These are phyloP conservation scores for Mallotus nudiflorus DNA, from an alignment of 345 rosid species.

Conservation along the genomic window DNA sequence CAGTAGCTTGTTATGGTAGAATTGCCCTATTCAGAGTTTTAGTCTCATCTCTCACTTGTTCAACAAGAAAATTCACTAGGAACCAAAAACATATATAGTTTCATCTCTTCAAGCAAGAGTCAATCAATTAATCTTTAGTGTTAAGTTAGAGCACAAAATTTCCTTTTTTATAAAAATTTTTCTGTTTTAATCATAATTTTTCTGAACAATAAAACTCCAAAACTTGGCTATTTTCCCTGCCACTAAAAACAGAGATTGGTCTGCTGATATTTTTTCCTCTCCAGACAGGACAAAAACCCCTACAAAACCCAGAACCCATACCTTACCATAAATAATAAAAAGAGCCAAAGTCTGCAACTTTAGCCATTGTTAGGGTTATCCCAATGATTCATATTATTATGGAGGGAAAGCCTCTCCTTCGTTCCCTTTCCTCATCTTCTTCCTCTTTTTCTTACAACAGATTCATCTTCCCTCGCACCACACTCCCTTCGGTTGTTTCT, in stretches of 20 bases:
- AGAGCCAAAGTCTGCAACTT: background rate
- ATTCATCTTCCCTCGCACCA: slow-evolving; percentile 45
- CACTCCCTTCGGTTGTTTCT: slow-evolving; percentile 38
- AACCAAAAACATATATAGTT: no score
- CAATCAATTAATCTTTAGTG: no score
- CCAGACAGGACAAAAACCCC: background rate
- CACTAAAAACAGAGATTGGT: background rate
- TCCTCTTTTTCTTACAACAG: slow-evolving; percentile 46
- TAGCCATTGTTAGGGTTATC: background rate
- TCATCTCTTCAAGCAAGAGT: no score
- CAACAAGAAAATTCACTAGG: no score
- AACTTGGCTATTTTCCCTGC: slow-evolving; percentile 6
- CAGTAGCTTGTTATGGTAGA: no score
- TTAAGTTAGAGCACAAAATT: no score
- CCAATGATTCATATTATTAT: background rate
- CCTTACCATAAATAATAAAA: no score
- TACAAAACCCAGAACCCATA: background rate
- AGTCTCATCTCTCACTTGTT: no score
- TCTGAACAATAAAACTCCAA: slow-evolving; percentile 7
- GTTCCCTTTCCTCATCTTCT: slow-evolving; percentile 48
- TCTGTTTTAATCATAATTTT: background rate
- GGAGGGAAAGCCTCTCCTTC: slow-evolving; percentile 59
- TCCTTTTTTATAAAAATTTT: background rate
- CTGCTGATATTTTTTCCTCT: background rate
- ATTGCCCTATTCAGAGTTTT: no score